Conservation (phyloP, 148 eudicot species). For the Suaeda aralocaspica region DNA sequence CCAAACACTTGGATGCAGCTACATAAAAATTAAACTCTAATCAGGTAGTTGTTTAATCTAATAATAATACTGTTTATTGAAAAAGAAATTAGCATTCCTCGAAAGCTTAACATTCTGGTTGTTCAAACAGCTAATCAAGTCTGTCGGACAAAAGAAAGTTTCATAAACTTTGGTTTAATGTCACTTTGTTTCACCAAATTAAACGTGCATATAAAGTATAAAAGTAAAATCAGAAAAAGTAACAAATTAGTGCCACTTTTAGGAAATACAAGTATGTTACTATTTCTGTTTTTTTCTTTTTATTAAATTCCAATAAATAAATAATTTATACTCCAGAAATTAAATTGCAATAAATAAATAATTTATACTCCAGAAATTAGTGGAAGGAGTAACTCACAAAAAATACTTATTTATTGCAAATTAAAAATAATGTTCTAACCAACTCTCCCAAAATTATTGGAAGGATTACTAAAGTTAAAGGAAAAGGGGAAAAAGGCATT, state of each 20-base stretch:
- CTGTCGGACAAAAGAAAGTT: neutral
- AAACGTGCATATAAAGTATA: slow-evolving; percentile 1
- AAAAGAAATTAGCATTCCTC: neutral
- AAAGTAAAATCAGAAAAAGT: slow-evolving; percentile 21
- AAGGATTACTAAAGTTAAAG: neutral
- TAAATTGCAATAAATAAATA: too few species aligned
- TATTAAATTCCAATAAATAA: too few species aligned
- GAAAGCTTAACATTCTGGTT: slow-evolving; percentile 8
- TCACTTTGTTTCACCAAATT: neutral
- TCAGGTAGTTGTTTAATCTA: neutral
- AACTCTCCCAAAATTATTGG: too few species aligned
- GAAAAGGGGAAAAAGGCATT: slow-evolving; percentile 6
- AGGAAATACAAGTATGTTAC: too few species aligned
- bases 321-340: too few species aligned
- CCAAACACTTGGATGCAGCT: slow-evolving; percentile 5
- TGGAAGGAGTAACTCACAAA: too few species aligned
- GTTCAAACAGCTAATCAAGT: slow-evolving; percentile 10
- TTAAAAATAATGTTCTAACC: too few species aligned
- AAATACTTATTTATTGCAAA: too few species aligned
- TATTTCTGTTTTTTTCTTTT: too few species aligned
- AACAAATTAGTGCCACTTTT: neutral
- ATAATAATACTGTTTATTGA: neutral
- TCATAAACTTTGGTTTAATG: neutral
- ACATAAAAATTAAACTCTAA: neutral
- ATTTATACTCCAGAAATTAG: too few species aligned